phyloP scores from a whole-genome alignment of 2,329 filamentous ascomycete species.

The Colletotrichum navitas region DNA sequence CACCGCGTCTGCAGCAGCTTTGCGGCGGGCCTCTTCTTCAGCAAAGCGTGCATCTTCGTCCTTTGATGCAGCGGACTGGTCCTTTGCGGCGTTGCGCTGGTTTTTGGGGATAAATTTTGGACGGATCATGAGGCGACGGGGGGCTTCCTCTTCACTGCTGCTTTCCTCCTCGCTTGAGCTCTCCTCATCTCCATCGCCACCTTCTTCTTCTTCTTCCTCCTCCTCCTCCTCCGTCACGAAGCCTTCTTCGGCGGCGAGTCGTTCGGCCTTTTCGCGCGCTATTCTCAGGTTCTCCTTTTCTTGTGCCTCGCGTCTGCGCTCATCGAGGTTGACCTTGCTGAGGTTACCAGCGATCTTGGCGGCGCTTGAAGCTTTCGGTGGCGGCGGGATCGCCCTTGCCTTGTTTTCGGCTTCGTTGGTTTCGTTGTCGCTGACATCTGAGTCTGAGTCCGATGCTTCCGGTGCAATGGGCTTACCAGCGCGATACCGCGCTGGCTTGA shows the following conservation, averaged over 20 bases:
- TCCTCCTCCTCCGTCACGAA: constrained; percentile 71
- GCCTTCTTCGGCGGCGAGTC: constrained; percentile 68
- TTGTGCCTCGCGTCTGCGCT: constrained; percentile 59
- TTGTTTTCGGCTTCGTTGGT: constrained; percentile 48
- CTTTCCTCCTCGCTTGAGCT: constrained; percentile 58
- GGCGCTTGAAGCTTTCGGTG: constrained; percentile 69
- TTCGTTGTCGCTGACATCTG: constrained; percentile 60
- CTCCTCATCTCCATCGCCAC: constrained; percentile 50
- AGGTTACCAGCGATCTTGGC: constrained; percentile 68
- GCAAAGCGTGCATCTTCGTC: constrained; percentile 54
- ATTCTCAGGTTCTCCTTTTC: constrained; percentile 61
- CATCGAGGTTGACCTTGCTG: constrained; percentile 65
- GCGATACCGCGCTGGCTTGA: constrained; percentile 83
- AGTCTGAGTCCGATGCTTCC: constrained; percentile 64
- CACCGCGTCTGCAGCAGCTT: constrained; percentile 80
- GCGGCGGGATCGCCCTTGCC: constrained; percentile 57
- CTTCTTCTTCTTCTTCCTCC: constrained; percentile 58
- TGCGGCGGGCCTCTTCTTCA: constrained; percentile 73
- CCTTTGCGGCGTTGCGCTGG: constrained; percentile 57
- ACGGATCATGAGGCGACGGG: constrained; percentile 69
- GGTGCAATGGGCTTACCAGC: constrained; percentile 81
- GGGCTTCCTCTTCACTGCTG: constrained; percentile 69
- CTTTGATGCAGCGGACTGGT: constrained; percentile 47
- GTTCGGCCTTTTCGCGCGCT: constrained; percentile 64
- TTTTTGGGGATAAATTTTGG: constrained; percentile 74